phyloP scores from a whole-genome alignment of 208 protist species.

The Trypanosoma caninum region DNA sequence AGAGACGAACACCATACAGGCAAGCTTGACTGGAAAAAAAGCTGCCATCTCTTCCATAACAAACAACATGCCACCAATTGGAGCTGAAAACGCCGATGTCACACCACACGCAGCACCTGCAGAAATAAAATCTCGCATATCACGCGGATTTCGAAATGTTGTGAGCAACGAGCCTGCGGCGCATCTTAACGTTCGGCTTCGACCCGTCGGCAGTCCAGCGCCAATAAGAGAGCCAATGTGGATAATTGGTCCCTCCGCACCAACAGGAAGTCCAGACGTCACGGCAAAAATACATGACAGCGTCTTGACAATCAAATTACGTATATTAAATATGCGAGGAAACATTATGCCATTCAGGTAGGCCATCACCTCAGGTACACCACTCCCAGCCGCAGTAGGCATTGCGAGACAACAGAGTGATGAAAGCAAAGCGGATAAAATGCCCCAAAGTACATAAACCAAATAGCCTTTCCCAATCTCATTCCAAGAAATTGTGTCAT shows the following conservation, averaged over 20 bases:
- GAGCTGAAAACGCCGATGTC: conserved; percentile 87
- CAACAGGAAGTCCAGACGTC: conserved; percentile 69
- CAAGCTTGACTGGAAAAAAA: conserved; percentile 68
- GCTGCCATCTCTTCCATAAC: conserved; percentile 89
- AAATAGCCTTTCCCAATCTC: conserved; percentile 32
- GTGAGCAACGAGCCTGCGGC: conserved; percentile 49
- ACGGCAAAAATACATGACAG: conserved; percentile 76
- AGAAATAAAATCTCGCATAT: conserved; percentile 89
- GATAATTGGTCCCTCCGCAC: conserved; percentile 92
- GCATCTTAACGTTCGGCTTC: conserved; percentile 52
- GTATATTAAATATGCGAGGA: conserved; percentile 76
- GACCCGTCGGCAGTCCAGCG: conserved; percentile 76
- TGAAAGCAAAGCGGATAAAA: conserved; percentile 42
- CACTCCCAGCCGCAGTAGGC: conserved; percentile 68
- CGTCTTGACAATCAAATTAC: conserved; percentile 77
- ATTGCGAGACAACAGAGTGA: conserved; percentile 72
- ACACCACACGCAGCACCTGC: conserved; percentile 88
- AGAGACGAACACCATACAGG: conserved; percentile 84
- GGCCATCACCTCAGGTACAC: conserved; percentile 84
- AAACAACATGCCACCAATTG: conserved; percentile 90
- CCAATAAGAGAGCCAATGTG: conserved; percentile 90
- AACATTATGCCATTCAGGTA: conserved; percentile 89
- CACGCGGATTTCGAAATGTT: conserved; percentile 64
- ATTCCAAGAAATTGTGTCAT: conserved; percentile 22
- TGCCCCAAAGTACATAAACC: conserved; percentile 37